These are phyloP conservation scores for Boletus vermiculosoides DNA, from an alignment of 768 basidiomycete species.

Conservation along the genomic window DNA sequence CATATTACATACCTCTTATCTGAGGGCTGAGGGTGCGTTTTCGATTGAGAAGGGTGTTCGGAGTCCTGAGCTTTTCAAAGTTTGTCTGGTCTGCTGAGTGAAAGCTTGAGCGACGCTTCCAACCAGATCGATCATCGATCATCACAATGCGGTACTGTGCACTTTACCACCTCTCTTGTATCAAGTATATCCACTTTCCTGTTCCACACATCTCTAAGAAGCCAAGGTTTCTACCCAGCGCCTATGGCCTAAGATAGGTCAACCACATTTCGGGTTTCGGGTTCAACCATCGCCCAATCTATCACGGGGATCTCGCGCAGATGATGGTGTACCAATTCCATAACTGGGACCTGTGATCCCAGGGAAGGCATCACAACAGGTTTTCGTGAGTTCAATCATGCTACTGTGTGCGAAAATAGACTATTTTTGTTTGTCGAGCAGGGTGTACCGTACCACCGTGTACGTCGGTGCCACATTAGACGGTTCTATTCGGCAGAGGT, in stretches of 20 bases:
- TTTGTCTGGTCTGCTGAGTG: neutral
- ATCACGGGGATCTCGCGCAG: neutral
- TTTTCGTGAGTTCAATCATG: neutral
- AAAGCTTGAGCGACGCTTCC: no score
- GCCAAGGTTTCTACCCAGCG: neutral
- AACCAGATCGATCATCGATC: no score
- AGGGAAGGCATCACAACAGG: neutral
- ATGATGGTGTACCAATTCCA: neutral
- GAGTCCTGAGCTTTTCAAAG: no score
- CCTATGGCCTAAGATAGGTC: neutral
- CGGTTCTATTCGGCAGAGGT: neutral
- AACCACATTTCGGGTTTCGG: neutral
- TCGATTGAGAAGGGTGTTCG: no score
- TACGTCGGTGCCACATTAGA: neutral
- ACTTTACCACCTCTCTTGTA: neutral
- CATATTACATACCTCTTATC: no score
- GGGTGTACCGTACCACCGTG: no score
- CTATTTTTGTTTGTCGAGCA: no score
- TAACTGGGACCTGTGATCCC: neutral
- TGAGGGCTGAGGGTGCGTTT: no score
- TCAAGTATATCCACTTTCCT: neutral
- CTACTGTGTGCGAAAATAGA: neutral
- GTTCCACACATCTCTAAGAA: neutral
- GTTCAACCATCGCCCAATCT: neutral
- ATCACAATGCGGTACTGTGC: neutral